Evolutionary conservation across 345 rosid genomes (phyloP), one percentile per base, ranked within the genome.

Genomic region (Noccaea bulbosa): DNA sequence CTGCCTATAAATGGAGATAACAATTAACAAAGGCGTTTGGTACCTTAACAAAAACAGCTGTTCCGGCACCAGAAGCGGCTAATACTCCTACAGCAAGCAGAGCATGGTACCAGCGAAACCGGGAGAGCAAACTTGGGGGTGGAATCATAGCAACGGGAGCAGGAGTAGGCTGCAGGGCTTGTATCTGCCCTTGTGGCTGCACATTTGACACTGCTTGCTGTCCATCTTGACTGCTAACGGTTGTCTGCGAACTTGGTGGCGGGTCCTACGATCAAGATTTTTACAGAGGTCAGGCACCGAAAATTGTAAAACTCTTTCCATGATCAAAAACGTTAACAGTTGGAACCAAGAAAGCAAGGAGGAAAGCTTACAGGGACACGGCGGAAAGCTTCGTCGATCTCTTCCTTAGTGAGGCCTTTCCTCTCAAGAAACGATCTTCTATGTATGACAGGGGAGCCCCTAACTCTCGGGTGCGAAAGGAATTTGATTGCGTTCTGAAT

Each of bases 371-470:
- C 99, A 15, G 99, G 99, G 12, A 94, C 98, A 48, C 93, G 93
- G 12, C 73, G 87, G 72, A 94, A 94, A 4, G 99, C 99, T 84
- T 92, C 99, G 44, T 94, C 97, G 6, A 94, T 89, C 81, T 94
- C 99, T 83, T 94, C 96, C 77, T 86, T 94, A 3, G 97, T 89
- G 27, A 94, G 92, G 34, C 98, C 99, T 77, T 94, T 94, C 86
- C 78, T 89, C 80, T 94, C 99, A 7, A 94, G 98, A 79, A 94
- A 94, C 1, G 98, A 92, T 50, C 99, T 81, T 68, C 99, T 79
- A 70, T 94, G 86, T 11, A 92, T 81, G 11, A 92, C 93, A 2
- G 98, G 98, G 27, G 99, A 92, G 20, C 97, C 98, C 77, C 69
- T 84, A 62, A 94, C 99, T 67, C 86, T 87, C 3, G 99, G 99